A percentile compares a stretch with the other conserved stretches of the same genome.
phyloP scores from a whole-genome alignment of 306 rosid genomes.

The Fragaria vesca region DNA sequence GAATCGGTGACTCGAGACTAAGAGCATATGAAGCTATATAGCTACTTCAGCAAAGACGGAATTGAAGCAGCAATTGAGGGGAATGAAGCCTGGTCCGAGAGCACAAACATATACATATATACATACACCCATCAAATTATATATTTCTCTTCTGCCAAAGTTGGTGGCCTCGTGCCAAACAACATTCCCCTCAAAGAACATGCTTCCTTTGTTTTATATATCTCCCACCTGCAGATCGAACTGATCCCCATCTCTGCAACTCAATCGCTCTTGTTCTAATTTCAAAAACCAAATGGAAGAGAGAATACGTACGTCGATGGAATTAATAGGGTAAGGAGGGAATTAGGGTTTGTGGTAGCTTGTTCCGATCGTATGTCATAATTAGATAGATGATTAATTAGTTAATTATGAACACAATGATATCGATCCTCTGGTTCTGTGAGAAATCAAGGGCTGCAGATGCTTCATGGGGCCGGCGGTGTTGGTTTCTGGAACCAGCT shows the following conservation, averaged over 20 bases:
- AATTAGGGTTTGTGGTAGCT: conserved; percentile 9
- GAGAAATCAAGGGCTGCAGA: conserved; percentile 1
- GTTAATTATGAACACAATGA: conserved; percentile 4
- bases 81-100: conserved; percentile 94
- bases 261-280: neutral
- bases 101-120: conserved; percentile 1
- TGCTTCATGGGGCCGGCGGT: conserved; percentile 17
- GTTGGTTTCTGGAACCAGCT: conserved; percentile 24
- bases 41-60: neutral
- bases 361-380: conserved; percentile 10
- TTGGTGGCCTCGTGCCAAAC: conserved; percentile 55
- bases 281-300: neutral
- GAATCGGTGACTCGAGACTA: neutral
- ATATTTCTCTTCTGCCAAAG: neutral
- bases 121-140: neutral
- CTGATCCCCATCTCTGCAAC: neutral
- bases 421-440: conserved; percentile 12
- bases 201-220: conserved; percentile 29
- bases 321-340: neutral
- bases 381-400: conserved; percentile 2
- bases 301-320: neutral
- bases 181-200: conserved; percentile 62
- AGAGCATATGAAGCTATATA: neutral
- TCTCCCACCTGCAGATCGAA: neutral
- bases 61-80: conserved; percentile 46